Evolutionary conservation across 2,329 filamentous ascomycete species (phyloP).

Genomic region (Fusarium nelsonii): DNA sequence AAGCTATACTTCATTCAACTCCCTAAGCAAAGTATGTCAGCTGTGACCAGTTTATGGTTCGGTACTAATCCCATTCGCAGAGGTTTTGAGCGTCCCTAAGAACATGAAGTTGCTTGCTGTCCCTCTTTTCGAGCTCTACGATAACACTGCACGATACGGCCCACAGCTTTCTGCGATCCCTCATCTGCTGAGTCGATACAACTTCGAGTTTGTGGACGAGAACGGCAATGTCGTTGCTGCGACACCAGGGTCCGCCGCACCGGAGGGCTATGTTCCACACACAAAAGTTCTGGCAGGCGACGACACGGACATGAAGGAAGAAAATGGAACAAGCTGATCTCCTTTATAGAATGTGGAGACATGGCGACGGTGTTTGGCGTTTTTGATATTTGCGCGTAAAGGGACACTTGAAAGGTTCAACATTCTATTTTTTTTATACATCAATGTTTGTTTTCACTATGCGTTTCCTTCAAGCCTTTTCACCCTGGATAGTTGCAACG

Average conservation of each 20-base stretch:
- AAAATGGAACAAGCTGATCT: slow-evolving; percentile 55
- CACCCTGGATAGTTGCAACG: slow-evolving; percentile 94
- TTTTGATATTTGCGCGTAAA: slow-evolving; percentile 31
- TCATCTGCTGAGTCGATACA: slow-evolving; percentile 92
- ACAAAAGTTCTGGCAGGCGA: slow-evolving; percentile 74
- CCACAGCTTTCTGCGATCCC: slow-evolving; percentile 97
- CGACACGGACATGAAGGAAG: slow-evolving; percentile 71
- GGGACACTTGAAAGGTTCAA: slow-evolving; percentile 23
- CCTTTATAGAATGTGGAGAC: slow-evolving; percentile 42
- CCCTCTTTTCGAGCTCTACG: slow-evolving; percentile 96
- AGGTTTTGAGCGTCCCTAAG: slow-evolving; percentile 95
- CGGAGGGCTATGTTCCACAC: slow-evolving; percentile 70
- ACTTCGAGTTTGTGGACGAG: slow-evolving; percentile 98
- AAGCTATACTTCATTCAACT: slow-evolving; percentile 98
- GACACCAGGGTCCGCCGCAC: slow-evolving; percentile 77
- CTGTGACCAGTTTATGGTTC: not conserved
- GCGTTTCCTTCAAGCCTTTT: slow-evolving; percentile 62
- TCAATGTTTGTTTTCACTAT: slow-evolving; percentile 7
- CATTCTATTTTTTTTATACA: slow-evolving; percentile 31
- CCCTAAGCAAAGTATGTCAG: slow-evolving; percentile 80
- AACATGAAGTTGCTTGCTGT: slow-evolving; percentile 99
- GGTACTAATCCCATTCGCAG: slow-evolving; percentile 58
- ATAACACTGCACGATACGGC: slow-evolving; percentile 94
- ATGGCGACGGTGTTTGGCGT: slow-evolving; percentile 56
- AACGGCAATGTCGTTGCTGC: slow-evolving; percentile 86